Evolutionary conservation across 352 stramenopile species (phyloP).

Genomic region (Thraustochytrium sp.): DNA sequence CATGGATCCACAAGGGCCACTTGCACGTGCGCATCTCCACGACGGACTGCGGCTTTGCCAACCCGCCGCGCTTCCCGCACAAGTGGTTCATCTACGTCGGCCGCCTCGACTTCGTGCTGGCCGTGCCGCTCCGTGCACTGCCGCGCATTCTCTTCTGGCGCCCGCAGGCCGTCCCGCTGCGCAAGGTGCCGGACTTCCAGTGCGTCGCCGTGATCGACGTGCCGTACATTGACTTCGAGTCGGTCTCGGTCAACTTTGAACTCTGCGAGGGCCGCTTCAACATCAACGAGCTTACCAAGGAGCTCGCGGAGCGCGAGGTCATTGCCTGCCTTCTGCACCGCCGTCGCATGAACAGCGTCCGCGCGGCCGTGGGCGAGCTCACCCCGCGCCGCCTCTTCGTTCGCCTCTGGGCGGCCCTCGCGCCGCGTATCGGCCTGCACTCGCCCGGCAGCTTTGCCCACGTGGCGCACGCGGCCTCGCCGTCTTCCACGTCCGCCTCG

Average conservation of each 20-base stretch:
- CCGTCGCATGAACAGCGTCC: background rate
- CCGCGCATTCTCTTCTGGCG: background rate
- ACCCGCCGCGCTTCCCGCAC: constrained; percentile 16
- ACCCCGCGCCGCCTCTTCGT: too few species aligned
- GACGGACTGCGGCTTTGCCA: background rate
- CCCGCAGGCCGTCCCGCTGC: background rate
- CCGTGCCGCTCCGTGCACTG: background rate
- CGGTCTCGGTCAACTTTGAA: constrained; percentile 27
- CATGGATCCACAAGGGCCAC: constrained; percentile 9
- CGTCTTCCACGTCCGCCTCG: too few species aligned
- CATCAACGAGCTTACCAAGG: constrained; percentile 40
- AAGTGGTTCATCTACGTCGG: constrained; percentile 35
- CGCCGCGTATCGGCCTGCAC: too few species aligned
- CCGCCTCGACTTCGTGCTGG: constrained; percentile 6
- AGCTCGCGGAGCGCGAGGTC: constrained; percentile 25
- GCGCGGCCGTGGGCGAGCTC: background rate
- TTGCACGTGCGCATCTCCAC: constrained; percentile 5
- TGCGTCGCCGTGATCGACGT: constrained; percentile 30
- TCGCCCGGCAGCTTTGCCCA: too few species aligned
- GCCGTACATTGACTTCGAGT: constrained; percentile 37
- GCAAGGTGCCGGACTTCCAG: background rate
- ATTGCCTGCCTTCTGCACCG: background rate
- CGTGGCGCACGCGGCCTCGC: too few species aligned
- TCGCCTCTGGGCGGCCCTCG: too few species aligned
- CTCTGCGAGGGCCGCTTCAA: constrained; percentile 33